Base-by-base conservation (phyloP, 2,329 filamentous ascomycete genomes). In the Penicillium sp. region DNA sequence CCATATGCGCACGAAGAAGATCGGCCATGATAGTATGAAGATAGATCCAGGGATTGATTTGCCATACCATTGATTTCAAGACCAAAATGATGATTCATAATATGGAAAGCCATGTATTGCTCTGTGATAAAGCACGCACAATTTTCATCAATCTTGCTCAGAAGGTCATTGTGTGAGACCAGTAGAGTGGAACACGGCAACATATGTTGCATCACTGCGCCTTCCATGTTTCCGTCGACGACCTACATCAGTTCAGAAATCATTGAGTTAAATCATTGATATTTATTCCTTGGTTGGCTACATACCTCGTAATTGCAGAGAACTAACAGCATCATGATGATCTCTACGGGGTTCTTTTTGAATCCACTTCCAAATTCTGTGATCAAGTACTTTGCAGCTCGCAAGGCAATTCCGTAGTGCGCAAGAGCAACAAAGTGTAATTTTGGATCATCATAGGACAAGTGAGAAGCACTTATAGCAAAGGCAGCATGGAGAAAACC, bases 51-150 rank as follows among this genome's bases (percentile, higher is more conserved):
- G 8, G 18, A n/a, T 13, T 21, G 26, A n/a, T n/a, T 34, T n/a
- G 31, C 15, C 31, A 13, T 15, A 5, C 15, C 31, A 34, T 34
- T n/a, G 21, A 15, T 16, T 13, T n/a, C 23, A 41, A 48, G 45
- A 5, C 45, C 45, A 12, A 48, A 36, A 15, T 48, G 29, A 18
- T 42, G 13, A 12, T 48, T 48, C 16, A 42, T 26, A 6, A 48
- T n/a, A 21, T 36, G 23, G 6, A 48, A 15, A 26, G 31, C 42
- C 45, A 33, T 48, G 26, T 15, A 48, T 18, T 48, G 45, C n/a
- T 48, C 45, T 48, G 45, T 8, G 13, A 48, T 48, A 36, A 48
- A 48, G 33, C 45, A 48, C 5, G 45, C 45, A n/a, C 45, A 48
- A 13, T 42, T 21, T 41, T 21, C n/a, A 33, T 42, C 45, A 15